Conservation (phyloP, 2,329 filamentous ascomycete genomes). For the Sarocladium strictum region DNA sequence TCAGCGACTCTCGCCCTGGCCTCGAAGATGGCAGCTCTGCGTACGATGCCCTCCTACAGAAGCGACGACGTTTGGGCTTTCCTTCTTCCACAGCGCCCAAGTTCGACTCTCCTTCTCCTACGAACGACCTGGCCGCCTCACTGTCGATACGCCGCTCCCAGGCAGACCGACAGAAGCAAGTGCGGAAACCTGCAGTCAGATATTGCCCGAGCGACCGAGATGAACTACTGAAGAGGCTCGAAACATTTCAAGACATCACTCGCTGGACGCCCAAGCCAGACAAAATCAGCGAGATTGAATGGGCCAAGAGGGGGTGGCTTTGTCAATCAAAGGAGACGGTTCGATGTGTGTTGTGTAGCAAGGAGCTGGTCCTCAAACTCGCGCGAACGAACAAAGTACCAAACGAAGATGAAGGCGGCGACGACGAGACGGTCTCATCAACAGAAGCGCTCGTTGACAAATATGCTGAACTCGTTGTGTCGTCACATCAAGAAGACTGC, state of each 20-base stretch:
- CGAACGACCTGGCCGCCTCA: conserved; percentile 1
- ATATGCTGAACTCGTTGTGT: conserved; percentile 67
- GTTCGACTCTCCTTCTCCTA: conserved; percentile 14
- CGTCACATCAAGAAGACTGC: conserved; percentile 74
- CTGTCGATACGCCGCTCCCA: conserved; percentile 13
- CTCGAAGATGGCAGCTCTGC: conserved; percentile 17
- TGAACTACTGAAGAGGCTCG: conserved; percentile 72
- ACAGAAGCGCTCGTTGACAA: conserved; percentile 63
- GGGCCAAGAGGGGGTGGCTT: conserved; percentile 90
- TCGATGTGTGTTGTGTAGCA: conserved; percentile 77
- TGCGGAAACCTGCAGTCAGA: conserved; percentile 40
- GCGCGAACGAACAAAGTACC: background rate
- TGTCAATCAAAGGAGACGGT: conserved; percentile 81
- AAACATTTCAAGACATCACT: conserved; percentile 85
- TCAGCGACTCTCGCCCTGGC: conserved; percentile 38
- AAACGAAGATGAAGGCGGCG: conserved; percentile 15
- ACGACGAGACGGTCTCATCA: conserved; percentile 29
- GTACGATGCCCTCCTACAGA: conserved; percentile 38
- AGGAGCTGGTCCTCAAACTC: conserved; percentile 77
- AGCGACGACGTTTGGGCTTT: conserved; percentile 46
- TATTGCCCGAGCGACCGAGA: conserved; percentile 84
- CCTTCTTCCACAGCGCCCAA: conserved; percentile 33
- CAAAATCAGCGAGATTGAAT: conserved; percentile 79
- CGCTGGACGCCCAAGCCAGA: conserved; percentile 92
- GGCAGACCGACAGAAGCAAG: background rate